Percentiles rank a stretch among this genome's conserved stretches.
Evolutionary conservation across 148 eudicot species (phyloP).

Genomic region (Vaccinium darrowii): DNA sequence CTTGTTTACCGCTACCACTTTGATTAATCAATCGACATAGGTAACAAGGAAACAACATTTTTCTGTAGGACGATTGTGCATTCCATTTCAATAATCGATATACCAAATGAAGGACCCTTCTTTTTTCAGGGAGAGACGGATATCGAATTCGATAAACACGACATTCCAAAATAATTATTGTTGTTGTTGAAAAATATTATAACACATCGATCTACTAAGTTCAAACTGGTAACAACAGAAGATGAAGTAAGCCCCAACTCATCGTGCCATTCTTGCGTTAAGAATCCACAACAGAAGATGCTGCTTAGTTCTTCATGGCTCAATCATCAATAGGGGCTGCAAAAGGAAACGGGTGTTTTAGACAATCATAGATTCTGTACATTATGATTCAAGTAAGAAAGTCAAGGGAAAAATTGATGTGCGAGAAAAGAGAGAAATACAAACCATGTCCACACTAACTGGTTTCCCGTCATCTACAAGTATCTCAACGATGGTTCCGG

Average conservation of each 20-base stretch:
- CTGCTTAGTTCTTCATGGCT: slow-evolving; percentile 17
- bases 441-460: slow-evolving; percentile 37
- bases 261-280: background rate
- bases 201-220: background rate
- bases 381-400: background rate
- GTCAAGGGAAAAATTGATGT: background rate
- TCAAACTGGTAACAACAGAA: background rate
- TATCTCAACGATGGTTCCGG: slow-evolving; percentile 39
- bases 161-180: background rate
- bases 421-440: slow-evolving; percentile 14
- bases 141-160: background rate
- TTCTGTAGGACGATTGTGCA: no score
- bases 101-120: background rate
- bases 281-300: background rate
- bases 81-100: no score
- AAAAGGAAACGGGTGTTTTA: background rate
- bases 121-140: background rate
- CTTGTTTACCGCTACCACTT: no score
- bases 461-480: slow-evolving; percentile 36
- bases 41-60: no score
- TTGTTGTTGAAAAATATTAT: background rate
- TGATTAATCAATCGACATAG: no score
- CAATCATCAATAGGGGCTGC: slow-evolving; percentile 27
- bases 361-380: background rate
- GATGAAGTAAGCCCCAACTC: background rate